Percentiles rank a stretch among this genome's conserved stretches.
These are phyloP conservation scores for Mediolabrus comicus DNA, from an alignment of 108 stramenopile species.

Conservation along the genomic window DNA sequence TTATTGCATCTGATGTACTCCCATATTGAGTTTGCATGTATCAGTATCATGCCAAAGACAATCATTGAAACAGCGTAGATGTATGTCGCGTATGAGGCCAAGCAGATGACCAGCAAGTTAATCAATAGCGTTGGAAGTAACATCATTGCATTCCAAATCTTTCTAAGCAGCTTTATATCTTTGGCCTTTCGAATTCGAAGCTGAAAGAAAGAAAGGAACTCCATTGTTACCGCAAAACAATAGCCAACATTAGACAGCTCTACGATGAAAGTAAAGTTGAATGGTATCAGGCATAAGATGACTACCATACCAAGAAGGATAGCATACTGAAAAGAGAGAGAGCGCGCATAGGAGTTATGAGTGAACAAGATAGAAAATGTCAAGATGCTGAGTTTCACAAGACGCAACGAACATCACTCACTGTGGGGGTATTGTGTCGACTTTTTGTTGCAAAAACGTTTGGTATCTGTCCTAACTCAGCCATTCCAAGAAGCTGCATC, in stretches of 20 bases:
- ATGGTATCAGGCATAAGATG: constrained; percentile 25
- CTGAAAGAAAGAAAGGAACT: constrained; percentile 31
- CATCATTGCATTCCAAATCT: constrained; percentile 12
- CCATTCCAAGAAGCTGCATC: constrained; percentile 74
- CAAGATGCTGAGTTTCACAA: background rate
- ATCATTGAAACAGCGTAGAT: constrained; percentile 31
- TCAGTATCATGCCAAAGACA: constrained; percentile 16
- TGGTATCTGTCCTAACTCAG: constrained; percentile 59
- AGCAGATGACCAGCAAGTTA: constrained; percentile 21
- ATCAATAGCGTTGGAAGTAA: constrained; percentile 18
- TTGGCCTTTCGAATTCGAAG: constrained; percentile 13
- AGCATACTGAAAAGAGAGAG: constrained; percentile 17
- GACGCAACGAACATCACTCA: background rate
- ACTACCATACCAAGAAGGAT: constrained; percentile 20
- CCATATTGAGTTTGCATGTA: constrained; percentile 11
- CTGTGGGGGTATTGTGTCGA: constrained; percentile 36
- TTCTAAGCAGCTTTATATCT: constrained; percentile 16
- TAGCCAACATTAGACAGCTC: constrained; percentile 36
- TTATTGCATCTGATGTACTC: background rate
- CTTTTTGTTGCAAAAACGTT: constrained; percentile 25
- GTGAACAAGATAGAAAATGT: background rate
- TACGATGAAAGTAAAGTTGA: constrained; percentile 21
- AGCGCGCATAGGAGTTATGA: background rate
- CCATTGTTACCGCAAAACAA: constrained; percentile 24
- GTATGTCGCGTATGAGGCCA: constrained; percentile 45